Evolutionary conservation across 1,139 yeast species (phyloP).

Genomic region (Magnusiomyces tetraspermus): DNA sequence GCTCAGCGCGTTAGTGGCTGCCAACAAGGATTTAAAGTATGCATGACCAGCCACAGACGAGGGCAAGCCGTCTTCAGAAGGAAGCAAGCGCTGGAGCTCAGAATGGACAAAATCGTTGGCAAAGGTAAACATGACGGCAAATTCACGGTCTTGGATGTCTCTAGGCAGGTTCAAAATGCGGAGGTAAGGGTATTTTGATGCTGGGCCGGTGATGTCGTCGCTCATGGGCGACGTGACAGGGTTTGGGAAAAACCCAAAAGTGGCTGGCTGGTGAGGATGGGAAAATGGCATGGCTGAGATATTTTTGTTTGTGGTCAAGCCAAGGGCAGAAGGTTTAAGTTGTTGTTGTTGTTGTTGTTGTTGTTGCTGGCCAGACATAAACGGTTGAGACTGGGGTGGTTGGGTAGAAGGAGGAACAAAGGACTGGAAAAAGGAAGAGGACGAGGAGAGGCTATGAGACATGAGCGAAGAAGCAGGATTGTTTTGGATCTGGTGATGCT

Average conservation of each 20-base stretch:
- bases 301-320: not conserved
- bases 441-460: constrained; percentile 4
- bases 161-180: constrained; percentile 55
- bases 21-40: constrained; percentile 50
- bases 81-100: constrained; percentile 40
- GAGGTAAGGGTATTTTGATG: constrained; percentile 20
- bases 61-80: constrained; percentile 29
- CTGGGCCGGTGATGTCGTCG: constrained; percentile 2
- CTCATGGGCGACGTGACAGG: constrained; percentile 8
- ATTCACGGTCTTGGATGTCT: constrained; percentile 69
- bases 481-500: not conserved
- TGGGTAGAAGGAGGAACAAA: constrained; percentile 2
- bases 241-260: constrained; percentile 9
- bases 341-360: not conserved
- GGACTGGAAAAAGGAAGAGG: constrained; percentile 11
- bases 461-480: not conserved
- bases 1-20: constrained; percentile 65
- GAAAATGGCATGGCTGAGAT: not conserved
- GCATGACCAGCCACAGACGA: constrained; percentile 43
- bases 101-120: constrained; percentile 63
- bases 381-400: constrained; percentile 8
- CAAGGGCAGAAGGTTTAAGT: not conserved
- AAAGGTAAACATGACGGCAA: constrained; percentile 65
- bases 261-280: not conserved
- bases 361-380: not conserved